Evolutionary conservation across 2,329 filamentous ascomycete species (phyloP).

Genomic region (Curvularia verruculosa): DNA sequence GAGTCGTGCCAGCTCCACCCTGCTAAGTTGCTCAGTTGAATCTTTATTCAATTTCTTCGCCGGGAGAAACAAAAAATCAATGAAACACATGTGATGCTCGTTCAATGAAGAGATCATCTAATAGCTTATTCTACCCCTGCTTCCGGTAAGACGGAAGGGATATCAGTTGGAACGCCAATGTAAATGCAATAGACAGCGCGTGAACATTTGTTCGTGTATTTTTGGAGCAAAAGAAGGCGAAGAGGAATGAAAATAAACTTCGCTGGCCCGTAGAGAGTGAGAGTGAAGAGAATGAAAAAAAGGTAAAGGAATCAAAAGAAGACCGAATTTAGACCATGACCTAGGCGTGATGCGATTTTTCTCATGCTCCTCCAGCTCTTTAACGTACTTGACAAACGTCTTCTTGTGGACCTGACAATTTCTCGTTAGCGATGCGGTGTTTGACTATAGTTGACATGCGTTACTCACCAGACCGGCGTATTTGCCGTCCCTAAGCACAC

Average conservation of each 20-base stretch:
- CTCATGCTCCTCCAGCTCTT: conserved; percentile 71
- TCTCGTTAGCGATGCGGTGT: not conserved
- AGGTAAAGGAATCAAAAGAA: not conserved
- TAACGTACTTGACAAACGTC: conserved; percentile 92
- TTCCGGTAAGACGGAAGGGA: not conserved
- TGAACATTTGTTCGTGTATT: conserved; percentile 1
- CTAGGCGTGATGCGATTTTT: conserved; percentile 22
- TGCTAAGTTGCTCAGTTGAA: too few relatives aligned
- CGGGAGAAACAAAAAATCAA: not conserved
- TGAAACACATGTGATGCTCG: not conserved
- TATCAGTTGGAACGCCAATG: conserved; percentile 5
- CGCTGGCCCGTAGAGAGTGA: conserved; percentile 4
- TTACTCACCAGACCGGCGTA: conserved; percentile 82
- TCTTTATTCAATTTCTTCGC: too few relatives aligned
- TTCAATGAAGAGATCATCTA: not conserved
- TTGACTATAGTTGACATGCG: not conserved
- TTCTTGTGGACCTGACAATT: conserved; percentile 81
- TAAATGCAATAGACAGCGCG: conserved; percentile 9
- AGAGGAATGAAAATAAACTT: not conserved
- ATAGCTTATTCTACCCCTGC: not conserved
- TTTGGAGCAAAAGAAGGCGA: conserved; percentile 2
- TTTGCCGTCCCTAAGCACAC: conserved; percentile 80
- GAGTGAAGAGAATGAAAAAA: not conserved
- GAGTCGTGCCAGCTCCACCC: not conserved
- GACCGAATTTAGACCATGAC: not conserved